These are phyloP conservation scores for Amaranthus cruentus DNA, from an alignment of 148 eudicot genomes.

Conservation along the genomic window DNA sequence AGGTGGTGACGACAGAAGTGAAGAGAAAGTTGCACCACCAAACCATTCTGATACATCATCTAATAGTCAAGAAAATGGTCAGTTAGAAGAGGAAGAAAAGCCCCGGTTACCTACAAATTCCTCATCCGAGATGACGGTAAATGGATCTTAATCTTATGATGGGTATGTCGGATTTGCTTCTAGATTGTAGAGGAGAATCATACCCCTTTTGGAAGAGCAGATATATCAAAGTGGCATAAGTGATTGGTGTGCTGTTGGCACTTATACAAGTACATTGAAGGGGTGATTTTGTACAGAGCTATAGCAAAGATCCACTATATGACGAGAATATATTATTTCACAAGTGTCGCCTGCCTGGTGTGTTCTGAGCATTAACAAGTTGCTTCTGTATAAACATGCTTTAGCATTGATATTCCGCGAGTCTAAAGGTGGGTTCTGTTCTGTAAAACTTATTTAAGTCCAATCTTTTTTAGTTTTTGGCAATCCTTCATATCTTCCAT, in stretches of 20 bases:
- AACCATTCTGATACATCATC: conserved; percentile 30
- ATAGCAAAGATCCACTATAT: conserved; percentile 11
- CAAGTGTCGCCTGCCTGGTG: not conserved
- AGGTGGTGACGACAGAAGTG: conserved; percentile 17
- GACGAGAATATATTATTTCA: conserved; percentile 9
- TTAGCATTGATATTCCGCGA: conserved; percentile 16
- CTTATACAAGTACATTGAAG: conserved; percentile 3
- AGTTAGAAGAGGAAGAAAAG: conserved; percentile 38
- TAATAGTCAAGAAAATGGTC: conserved; percentile 36
- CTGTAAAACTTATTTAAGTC: conserved; percentile 19
- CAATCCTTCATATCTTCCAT: not conserved
- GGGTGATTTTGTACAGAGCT: conserved; percentile 30
- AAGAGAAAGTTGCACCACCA: conserved; percentile 30
- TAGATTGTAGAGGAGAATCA: not conserved
- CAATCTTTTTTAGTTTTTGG: conserved; percentile 2
- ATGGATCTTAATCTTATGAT: conserved; percentile 48
- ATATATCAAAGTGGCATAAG: not conserved
- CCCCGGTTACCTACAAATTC: conserved; percentile 39
- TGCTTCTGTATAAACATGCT: conserved; percentile 17
- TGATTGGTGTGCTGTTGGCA: conserved; percentile 8
- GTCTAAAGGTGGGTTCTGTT: conserved; percentile 13
- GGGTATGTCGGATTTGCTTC: not conserved
- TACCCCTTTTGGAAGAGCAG: conserved; percentile 6
- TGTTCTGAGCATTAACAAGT: conserved; percentile 6
- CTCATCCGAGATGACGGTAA: conserved; percentile 63